Base-by-base conservation (phyloP, 2,329 filamentous ascomycete species). In the Penicillium sp. region DNA sequence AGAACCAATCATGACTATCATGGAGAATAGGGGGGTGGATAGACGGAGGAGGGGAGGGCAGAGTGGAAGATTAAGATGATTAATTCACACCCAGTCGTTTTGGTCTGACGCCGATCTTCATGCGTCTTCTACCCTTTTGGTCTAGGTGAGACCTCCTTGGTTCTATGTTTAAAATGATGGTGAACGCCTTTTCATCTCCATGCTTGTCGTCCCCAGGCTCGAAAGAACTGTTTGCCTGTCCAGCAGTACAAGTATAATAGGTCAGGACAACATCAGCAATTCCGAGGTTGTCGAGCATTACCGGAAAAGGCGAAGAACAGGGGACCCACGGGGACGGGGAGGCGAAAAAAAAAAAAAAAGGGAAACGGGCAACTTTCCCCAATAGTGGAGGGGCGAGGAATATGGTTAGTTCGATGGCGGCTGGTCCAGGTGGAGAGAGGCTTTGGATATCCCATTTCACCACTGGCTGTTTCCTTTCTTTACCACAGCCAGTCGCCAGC, bases 1-100 rank as follows among this genome's bases (percentile, higher is more conserved):
- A 33, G 30, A 57, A 52, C 66, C 66, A 68, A 68, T 68, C 66
- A 68, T 33, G 25, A 40, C 35, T 38, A 40, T 14, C 22, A 40
- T 22, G 35, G 4, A 25, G 33, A 16, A 25, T 14, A n/a, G 8
- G 6, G 13, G 59, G 56, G 57, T 22, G 19, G 19, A 22, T 22
- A 22, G 19, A 22, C 19, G 58, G 61, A 62, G 65, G 59, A 58
- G 63, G 64, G 60, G 22, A 48, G 28, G 28, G 11, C 11, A 2
- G 30, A 11, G 30, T 33, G 30, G 30, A 33, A 33, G 6, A 4
- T 11, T 33, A 8, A 37, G 13, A 22, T 28, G 45, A 22, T 22
- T 26, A 48, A 48, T 28, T 28, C 10, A 30, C 26, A 30, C n/a
- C 25, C 28, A 14, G 46, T 52, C 38, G 26, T 30, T 2, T 19